Evolutionary conservation across 225 moss, liverwort and hornwort species (phyloP), one percentile per base, ranked within the genome.

Genomic region (Straminergon stramineum): DNA sequence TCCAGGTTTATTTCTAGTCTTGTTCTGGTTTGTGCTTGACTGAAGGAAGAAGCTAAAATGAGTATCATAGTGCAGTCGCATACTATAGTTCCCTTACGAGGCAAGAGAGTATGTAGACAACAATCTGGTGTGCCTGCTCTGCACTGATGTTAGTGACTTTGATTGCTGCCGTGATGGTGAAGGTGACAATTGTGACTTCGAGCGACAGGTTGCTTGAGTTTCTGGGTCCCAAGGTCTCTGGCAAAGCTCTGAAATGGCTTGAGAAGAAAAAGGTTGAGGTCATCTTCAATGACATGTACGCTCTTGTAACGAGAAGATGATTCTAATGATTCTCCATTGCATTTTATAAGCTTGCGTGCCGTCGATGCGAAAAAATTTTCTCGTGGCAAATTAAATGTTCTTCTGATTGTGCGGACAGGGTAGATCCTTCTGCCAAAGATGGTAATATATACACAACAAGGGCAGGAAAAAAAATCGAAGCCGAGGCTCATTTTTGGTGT

Each of bases 401-500:
- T 71, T 41, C 13, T 51, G 48, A 48, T 64, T 85, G 60, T 93
- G 64, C 43, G 63, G 82, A 70, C 86, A 92, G 85, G 89, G 92
- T 94, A 83, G 91, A 94, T 83, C 85, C 92, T 56, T 55, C 67
- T 43, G 83, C 88, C 22, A 91, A 88, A 82, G 83, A 92, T 28
- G 90, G 95, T 48, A 89, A 91, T 82, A 88, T 92, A 56, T 96
- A 94, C 63, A 93, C 93, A 52, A 96, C 98, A 16, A 92, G 90
- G 86, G 79, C 79, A 37, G 89, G 93, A 26, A 90, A 89, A 35
- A 84, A 57, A 89, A 92, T 98, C 69, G 92, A 94, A 79, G 98
- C 98, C 4, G 91, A 96, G 86, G 69, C 93, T 57, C 94, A 96
- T 80, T 95, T 96, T 56, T 92, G 95, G 85, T 88, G 96, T 66